These are phyloP conservation scores for Fomitopsis pinicola DNA, from an alignment of 1,284 basidiomycete species.

Conservation along the genomic window DNA sequence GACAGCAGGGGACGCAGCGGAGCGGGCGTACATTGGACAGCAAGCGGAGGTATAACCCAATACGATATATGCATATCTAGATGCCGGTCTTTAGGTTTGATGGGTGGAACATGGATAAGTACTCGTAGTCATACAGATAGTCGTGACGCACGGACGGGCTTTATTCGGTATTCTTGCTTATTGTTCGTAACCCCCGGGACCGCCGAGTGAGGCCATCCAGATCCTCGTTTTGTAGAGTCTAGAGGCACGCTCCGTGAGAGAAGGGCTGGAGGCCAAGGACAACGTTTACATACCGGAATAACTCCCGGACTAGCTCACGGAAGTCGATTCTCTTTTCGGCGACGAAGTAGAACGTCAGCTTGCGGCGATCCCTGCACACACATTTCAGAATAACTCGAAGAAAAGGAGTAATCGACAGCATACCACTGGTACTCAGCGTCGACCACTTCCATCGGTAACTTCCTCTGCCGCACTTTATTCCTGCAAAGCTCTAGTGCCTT, in stretches of 20 bases:
- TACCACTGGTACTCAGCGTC: slow-evolving; percentile 98
- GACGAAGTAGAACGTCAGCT: slow-evolving; percentile 96
- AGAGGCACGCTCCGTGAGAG: neutral
- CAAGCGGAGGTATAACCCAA: slow-evolving; percentile 10
- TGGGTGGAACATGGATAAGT: neutral
- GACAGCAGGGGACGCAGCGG: slow-evolving; percentile 3
- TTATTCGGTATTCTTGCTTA: slow-evolving; percentile 5
- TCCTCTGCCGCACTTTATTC: slow-evolving; percentile 87
- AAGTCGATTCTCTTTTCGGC: slow-evolving; percentile 97
- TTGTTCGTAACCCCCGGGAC: slow-evolving; percentile 23
- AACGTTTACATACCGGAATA: slow-evolving; percentile 66
- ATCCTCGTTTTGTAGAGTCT: slow-evolving; percentile 78
- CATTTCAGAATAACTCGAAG: neutral
- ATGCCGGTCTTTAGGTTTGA: slow-evolving; percentile 2
- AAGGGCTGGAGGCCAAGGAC: neutral
- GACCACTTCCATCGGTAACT: slow-evolving; percentile 96
- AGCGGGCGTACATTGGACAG: slow-evolving; percentile 1
- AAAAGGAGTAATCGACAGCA: slow-evolving; percentile 21
- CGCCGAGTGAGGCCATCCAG: slow-evolving; percentile 66
- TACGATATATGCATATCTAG: slow-evolving; percentile 11
- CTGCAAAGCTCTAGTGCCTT: slow-evolving; percentile 91
- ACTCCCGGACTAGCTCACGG: slow-evolving; percentile 88
- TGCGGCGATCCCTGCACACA: slow-evolving; percentile 81
- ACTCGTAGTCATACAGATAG: neutral
- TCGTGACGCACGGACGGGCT: neutral